A percentile compares a stretch with the other conserved stretches of the same genome.
Evolutionary conservation across 345 rosid genomes (phyloP).

Genomic region (Rhizophora mangle): DNA sequence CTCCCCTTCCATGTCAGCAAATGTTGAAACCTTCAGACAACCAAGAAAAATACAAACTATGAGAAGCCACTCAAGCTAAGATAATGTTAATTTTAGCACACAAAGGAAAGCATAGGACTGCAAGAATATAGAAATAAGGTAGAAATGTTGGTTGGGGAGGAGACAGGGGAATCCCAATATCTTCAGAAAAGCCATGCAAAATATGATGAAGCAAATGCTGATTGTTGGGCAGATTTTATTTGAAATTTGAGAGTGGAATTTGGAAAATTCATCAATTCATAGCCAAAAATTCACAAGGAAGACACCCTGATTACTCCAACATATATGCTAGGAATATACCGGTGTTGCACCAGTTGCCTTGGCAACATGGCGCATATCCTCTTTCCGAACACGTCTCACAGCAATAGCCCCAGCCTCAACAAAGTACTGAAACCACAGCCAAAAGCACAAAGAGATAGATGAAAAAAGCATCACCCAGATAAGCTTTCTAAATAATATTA

Average conservation of each 20-base stretch:
- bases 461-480: not conserved
- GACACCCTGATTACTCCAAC: conserved; percentile 1
- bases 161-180: too few species aligned
- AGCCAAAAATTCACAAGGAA: not conserved
- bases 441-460: not conserved
- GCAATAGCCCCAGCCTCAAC: conserved; percentile 98
- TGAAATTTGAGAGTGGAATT: too few species aligned
- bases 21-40: conserved; percentile 70
- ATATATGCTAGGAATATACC: conserved; percentile 35
- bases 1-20: conserved; percentile 99
- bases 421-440: conserved; percentile 61
- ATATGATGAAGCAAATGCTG: too few species aligned
- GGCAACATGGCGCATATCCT: conserved; percentile 97
- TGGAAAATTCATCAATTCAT: too few species aligned
- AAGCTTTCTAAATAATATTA: too few species aligned
- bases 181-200: too few species aligned
- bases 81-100: too few species aligned
- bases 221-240: too few species aligned
- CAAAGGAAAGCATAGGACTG: too few species aligned
- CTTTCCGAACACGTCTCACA: conserved; percentile 91
- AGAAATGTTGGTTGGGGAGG: too few species aligned
- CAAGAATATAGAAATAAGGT: too few species aligned
- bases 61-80: too few species aligned
- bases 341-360: conserved; percentile 98
- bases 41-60: conserved; percentile 1